Evolutionary conservation across 2,329 filamentous ascomycete genomes (phyloP).

Genomic region (Phyllosticta citribraziliensis): DNA sequence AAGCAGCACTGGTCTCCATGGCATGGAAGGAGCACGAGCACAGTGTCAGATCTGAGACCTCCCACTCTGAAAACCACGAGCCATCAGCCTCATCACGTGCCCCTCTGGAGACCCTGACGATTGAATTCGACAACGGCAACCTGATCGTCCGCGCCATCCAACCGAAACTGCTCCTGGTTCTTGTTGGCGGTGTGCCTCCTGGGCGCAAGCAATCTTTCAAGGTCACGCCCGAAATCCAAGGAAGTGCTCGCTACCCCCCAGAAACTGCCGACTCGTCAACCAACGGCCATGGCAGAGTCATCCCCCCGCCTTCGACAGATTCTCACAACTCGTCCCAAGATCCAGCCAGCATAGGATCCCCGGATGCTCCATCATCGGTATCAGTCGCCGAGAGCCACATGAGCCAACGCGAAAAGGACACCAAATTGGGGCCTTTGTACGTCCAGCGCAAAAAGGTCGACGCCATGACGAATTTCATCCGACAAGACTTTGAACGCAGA

Average conservation of each 20-base stretch:
- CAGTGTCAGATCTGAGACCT: neutral
- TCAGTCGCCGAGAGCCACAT: constrained; percentile 27
- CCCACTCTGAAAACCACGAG: constrained; percentile 3
- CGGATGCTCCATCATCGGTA: constrained; percentile 9
- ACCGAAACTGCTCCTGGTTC: constrained; percentile 36
- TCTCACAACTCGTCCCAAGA: constrained; percentile 16
- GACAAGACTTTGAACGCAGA: constrained; percentile 33
- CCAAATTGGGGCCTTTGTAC: constrained; percentile 32
- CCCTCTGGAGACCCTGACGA: constrained; percentile 34
- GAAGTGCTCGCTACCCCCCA: constrained; percentile 30
- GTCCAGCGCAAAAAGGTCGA: constrained; percentile 41
- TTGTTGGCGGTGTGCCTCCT: constrained; percentile 39
- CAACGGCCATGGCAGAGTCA: constrained; percentile 3
- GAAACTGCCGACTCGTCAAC: constrained; percentile 10
- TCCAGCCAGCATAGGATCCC: constrained; percentile 1
- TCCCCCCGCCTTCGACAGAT: constrained; percentile 7
- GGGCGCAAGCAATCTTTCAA: constrained; percentile 29
- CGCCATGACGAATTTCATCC: constrained; percentile 34
- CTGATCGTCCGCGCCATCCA: constrained; percentile 38
- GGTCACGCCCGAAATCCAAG: constrained; percentile 34
- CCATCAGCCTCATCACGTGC: constrained; percentile 7
- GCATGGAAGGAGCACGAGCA: constrained; percentile 38
- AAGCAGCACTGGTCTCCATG: constrained; percentile 39
- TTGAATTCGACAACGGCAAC: constrained; percentile 37
- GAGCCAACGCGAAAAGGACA: constrained; percentile 27